Evolutionary conservation across 257 asterid genomes (phyloP), one percentile per base, ranked within the genome.

Genomic region (Lithospermum erythrorhizon): DNA sequence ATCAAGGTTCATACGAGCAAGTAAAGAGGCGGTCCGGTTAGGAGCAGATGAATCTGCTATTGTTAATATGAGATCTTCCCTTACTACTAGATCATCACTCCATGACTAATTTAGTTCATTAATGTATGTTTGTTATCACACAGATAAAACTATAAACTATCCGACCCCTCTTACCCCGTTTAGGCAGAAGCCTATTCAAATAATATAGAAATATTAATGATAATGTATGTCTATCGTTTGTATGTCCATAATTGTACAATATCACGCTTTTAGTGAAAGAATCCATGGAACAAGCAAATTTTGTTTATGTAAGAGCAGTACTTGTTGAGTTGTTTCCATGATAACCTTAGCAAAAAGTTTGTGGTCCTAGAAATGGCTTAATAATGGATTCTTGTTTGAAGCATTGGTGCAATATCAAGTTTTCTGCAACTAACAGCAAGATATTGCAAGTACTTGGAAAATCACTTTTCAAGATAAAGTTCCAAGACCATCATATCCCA

Each of bases 61-160:
- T 61, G 94, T 85, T 1, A 82, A 78, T 32, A 85, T 85, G 94
- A 80, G 89, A 73, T 69, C 89, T 53, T 85, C 94, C 22, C 79
- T 85, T 1, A 85, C 89, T 15, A 85, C 94, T 7, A 67, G 89
- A 80, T 74, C 85, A 20, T 65, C 81, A 2, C 27, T 66, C 54
- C 83, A 76, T 62, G 29, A 71, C 65, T 81, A 71, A 51, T 16
- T 11, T 11, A 1, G 45, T 27, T 55, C 15, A 21, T n/a, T n/a
- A n/a, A n/a, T n/a, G n/a, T n/a, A n/a, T n/a, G n/a, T n/a, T n/a
- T n/a, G n/a, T n/a, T n/a, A n/a, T n/a, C n/a, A n/a, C n/a, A n/a
- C n/a, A n/a, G n/a, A n/a, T n/a, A n/a, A n/a, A n/a, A n/a, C n/a
- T n/a, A n/a, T n/a, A n/a, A n/a, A n/a, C n/a, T n/a, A n/a, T n/a